phyloP scores from a whole-genome alignment of 2,329 filamentous ascomycete genomes.

The Pseudogymnoascus sp. region DNA sequence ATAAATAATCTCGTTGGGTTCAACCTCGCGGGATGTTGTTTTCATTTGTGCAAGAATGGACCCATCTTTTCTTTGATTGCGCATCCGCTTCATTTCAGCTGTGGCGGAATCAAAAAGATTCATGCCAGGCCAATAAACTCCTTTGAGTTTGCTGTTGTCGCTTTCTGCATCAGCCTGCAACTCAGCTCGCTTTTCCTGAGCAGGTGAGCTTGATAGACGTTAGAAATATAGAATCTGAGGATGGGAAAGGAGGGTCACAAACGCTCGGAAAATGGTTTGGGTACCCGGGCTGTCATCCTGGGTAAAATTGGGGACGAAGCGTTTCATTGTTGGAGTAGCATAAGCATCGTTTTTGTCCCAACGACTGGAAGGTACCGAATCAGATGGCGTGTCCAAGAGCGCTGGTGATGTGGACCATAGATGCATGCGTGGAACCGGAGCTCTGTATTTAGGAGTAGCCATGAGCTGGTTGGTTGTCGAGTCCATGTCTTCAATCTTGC shows the following conservation, averaged over 20 bases:
- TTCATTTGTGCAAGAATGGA: constrained; percentile 63
- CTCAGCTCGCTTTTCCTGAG: background rate
- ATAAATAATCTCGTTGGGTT: constrained; percentile 60
- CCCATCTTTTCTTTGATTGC: constrained; percentile 72
- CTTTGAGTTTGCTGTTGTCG: constrained; percentile 47
- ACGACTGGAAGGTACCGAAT: constrained; percentile 11
- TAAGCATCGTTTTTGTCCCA: constrained; percentile 19
- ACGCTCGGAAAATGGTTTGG: background rate
- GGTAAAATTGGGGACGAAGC: constrained; percentile 21
- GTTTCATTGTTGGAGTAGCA: constrained; percentile 24
- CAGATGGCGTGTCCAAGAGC: background rate
- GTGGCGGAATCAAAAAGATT: constrained; percentile 74
- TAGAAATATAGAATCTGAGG: background rate
- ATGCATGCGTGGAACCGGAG: constrained; percentile 28
- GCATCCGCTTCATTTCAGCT: constrained; percentile 62
- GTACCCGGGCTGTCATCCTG: constrained; percentile 10
- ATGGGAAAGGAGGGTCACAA: background rate
- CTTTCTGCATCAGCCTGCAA: background rate
- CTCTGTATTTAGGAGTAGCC: constrained; percentile 21
- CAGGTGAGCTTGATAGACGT: background rate
- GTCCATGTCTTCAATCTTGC: background rate
- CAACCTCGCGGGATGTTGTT: constrained; percentile 54
- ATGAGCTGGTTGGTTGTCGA: background rate
- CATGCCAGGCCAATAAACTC: constrained; percentile 71
- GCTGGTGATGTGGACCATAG: constrained; percentile 19